Conservation (phyloP, 106 monocot genomes). For the Acorus gramineus region DNA sequence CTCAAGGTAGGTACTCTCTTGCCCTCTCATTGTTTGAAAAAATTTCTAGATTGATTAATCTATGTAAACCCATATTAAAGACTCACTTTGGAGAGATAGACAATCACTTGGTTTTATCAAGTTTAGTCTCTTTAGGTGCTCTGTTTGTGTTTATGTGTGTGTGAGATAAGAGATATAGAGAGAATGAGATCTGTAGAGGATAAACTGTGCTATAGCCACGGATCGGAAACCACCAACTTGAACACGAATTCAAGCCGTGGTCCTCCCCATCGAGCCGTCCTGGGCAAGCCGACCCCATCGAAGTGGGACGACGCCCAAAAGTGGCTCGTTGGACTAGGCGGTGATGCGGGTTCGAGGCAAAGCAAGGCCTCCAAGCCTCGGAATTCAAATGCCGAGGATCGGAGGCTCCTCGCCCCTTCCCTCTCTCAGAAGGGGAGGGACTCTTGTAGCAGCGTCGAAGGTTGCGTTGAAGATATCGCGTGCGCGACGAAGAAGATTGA, state of each 20-base stretch:
- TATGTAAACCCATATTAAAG: too few relatives aligned
- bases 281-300: slow-evolving; percentile 67
- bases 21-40: too few relatives aligned
- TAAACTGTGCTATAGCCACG: slow-evolving; percentile 20
- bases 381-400: slow-evolving; percentile 81
- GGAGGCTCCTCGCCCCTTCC: slow-evolving; percentile 48
- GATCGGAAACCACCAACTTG: slow-evolving; percentile 5
- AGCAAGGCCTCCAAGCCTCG: slow-evolving; percentile 39
- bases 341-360: slow-evolving; percentile 8
- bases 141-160: too few relatives aligned
- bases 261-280: slow-evolving; percentile 25
- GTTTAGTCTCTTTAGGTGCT: too few relatives aligned
- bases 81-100: too few relatives aligned
- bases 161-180: background rate
- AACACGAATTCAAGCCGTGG: slow-evolving; percentile 4
- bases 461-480: slow-evolving; percentile 26
- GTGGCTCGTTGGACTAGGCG: slow-evolving; percentile 60
- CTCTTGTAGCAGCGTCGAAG: slow-evolving; percentile 74
- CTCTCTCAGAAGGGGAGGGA: slow-evolving; percentile 56
- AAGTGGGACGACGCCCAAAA: slow-evolving; percentile 99
- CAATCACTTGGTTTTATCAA: too few relatives aligned
- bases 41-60: too few relatives aligned
- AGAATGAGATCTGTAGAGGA: slow-evolving; percentile 42
- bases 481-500: slow-evolving; percentile 90
- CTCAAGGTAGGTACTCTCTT: too few relatives aligned